A percentile compares a stretch with the other conserved stretches of the same genome.
Conservation (phyloP, 1,284 basidiomycete genomes). For the Marasmius fiardii region DNA sequence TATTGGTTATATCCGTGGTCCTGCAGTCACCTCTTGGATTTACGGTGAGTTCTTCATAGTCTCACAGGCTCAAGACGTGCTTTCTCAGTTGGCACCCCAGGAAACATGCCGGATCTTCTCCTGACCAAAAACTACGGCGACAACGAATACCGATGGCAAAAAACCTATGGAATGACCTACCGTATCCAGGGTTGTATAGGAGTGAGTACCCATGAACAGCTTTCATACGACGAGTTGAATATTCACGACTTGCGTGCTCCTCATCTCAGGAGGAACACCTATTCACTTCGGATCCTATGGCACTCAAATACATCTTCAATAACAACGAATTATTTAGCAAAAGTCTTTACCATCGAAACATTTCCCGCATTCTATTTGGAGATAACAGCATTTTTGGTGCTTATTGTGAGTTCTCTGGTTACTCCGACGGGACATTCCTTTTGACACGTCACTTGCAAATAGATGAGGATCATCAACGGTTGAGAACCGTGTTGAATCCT, state of each 20-base stretch:
- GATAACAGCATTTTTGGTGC: background rate
- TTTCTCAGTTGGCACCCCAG: background rate
- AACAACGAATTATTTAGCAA: background rate
- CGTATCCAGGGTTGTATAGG: background rate
- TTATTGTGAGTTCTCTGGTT: background rate
- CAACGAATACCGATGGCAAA: background rate
- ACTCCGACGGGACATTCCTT: background rate
- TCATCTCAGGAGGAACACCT: background rate
- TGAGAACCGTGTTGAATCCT: conserved; percentile 2
- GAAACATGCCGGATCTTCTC: background rate
- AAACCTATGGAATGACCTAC: background rate
- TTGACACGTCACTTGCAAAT: background rate
- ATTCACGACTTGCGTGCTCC: background rate
- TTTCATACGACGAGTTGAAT: background rate
- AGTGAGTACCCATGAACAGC: background rate
- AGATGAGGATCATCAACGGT: background rate
- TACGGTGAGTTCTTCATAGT: background rate
- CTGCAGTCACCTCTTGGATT: background rate
- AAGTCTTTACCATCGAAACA: background rate
- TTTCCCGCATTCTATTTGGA: background rate
- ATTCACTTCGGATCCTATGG: background rate
- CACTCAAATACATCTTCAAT: background rate
- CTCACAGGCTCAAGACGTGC: background rate
- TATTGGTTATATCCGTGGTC: background rate
- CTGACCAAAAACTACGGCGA: background rate